Conservation (phyloP, 176 grass and related monocot species). For the Otatea glauca region DNA sequence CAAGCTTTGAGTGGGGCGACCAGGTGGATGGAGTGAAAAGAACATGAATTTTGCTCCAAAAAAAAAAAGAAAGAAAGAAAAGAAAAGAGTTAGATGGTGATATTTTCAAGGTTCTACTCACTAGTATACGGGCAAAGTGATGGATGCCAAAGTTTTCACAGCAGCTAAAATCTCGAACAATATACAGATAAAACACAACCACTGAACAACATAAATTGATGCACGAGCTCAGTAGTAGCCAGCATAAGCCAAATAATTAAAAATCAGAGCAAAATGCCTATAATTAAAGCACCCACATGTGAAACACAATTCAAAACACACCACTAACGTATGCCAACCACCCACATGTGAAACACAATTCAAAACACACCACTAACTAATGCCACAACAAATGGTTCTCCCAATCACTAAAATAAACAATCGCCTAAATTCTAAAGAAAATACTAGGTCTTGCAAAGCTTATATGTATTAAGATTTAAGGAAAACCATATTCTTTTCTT, state of each 20-base stretch:
- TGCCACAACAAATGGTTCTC: constrained; percentile 24
- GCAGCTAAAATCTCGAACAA: not conserved
- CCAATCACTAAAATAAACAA: constrained; percentile 25
- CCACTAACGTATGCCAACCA: constrained; percentile 16
- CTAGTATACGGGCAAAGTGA: not conserved
- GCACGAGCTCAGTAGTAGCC: not conserved
- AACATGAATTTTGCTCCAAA: not conserved
- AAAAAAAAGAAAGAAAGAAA: not conserved
- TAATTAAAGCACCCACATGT: not conserved
- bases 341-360: constrained; percentile 17
- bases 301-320: constrained; percentile 22
- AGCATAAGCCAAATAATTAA: not conserved
- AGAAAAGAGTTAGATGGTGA: not conserved
- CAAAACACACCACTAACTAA: not conserved
- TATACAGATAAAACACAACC: not conserved
- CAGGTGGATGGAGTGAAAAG: not conserved
- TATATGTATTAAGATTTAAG: constrained; percentile 22
- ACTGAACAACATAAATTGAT: not conserved
- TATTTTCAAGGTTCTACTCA: not conserved
- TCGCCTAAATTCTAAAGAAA: constrained; percentile 1
- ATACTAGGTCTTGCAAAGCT: not conserved
- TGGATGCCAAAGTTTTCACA: not conserved
- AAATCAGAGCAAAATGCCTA: not conserved
- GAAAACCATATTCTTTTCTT: not conserved
- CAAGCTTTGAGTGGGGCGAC: not conserved